phyloP scores from a whole-genome alignment of 257 asterid species.

The Misopates orontium region DNA sequence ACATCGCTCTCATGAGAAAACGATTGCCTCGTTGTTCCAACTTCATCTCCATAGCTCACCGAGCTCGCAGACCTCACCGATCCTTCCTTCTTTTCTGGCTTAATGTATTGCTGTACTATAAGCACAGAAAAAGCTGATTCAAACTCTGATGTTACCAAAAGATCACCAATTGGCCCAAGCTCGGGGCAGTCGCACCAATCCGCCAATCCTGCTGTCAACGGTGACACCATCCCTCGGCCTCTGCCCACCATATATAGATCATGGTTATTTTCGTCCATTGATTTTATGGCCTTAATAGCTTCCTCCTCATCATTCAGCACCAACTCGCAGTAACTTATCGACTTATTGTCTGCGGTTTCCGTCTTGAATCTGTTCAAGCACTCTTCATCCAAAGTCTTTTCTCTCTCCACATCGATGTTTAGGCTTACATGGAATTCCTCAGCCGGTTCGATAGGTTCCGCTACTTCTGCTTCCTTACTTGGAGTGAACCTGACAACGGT shows the following conservation, averaged over 20 bases:
- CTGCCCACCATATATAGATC: conserved; percentile 87
- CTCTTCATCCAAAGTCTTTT: conserved; percentile 60
- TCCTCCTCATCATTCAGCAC: conserved; percentile 78
- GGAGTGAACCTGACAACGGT: conserved; percentile 69
- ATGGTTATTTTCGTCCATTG: conserved; percentile 56
- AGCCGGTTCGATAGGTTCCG: conserved; percentile 20
- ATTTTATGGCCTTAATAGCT: conserved; percentile 63
- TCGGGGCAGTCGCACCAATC: conserved; percentile 99
- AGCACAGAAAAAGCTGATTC: conserved; percentile 65
- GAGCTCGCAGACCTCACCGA: conserved; percentile 42
- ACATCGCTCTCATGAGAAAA: conserved; percentile 40
- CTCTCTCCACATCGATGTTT: conserved; percentile 50
- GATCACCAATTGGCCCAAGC: conserved; percentile 91
- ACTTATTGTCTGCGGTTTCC: conserved; percentile 37
- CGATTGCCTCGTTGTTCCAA: conserved; percentile 35
- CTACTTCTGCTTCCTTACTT: conserved; percentile 33
- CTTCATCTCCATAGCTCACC: conserved; percentile 33
- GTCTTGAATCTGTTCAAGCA: conserved; percentile 54
- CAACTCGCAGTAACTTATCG: conserved; percentile 49
- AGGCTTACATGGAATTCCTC: conserved; percentile 42
- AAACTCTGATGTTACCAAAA: conserved; percentile 77
- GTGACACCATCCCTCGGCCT: conserved; percentile 61
- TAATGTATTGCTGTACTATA: conserved; percentile 70
- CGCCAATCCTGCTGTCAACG: conserved; percentile 68
- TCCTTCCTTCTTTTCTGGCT: conserved; percentile 35